phyloP scores from a whole-genome alignment of 2,329 filamentous ascomycete genomes.

The Huntiella bhutanensis region DNA sequence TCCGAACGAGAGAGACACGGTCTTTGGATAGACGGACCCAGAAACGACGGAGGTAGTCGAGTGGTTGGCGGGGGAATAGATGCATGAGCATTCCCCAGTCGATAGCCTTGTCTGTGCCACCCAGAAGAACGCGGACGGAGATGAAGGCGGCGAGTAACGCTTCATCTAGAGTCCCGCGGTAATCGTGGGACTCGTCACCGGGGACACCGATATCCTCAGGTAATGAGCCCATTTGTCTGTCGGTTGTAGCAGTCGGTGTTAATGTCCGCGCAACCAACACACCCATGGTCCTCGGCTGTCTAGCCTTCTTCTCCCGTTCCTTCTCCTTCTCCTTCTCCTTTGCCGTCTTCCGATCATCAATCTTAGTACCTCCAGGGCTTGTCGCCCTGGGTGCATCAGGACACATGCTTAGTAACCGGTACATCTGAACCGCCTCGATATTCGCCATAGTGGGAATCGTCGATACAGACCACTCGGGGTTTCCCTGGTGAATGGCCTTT shows the following conservation, averaged over 20 bases:
- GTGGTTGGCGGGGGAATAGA: conserved; percentile 33
- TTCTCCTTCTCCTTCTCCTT: conserved; percentile 1
- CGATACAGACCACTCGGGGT: background rate
- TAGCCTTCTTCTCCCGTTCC: conserved; percentile 2
- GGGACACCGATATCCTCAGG: background rate
- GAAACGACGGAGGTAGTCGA: conserved; percentile 32
- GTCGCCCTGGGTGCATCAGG: conserved; percentile 3
- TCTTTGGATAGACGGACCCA: conserved; percentile 32
- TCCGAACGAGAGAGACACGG: conserved; percentile 8
- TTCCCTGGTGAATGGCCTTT: conserved; percentile 5
- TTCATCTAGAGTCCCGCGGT: conserved; percentile 10
- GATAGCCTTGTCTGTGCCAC: conserved; percentile 37
- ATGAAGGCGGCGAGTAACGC: conserved; percentile 36
- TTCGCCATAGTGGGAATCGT: conserved; percentile 5
- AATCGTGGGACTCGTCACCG: background rate
- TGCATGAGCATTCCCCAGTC: conserved; percentile 42
- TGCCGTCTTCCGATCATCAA: background rate
- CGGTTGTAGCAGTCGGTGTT: conserved; percentile 6
- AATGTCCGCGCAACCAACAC: conserved; percentile 2
- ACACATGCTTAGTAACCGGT: conserved; percentile 6
- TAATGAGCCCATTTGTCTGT: conserved; percentile 9
- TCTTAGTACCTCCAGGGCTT: background rate
- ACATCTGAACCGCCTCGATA: conserved; percentile 10
- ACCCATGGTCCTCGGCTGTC: conserved; percentile 10
- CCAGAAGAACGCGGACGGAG: conserved; percentile 36